Conservation (phyloP, 2,329 filamentous ascomycete species). For the Colletotrichum acutatum region DNA sequence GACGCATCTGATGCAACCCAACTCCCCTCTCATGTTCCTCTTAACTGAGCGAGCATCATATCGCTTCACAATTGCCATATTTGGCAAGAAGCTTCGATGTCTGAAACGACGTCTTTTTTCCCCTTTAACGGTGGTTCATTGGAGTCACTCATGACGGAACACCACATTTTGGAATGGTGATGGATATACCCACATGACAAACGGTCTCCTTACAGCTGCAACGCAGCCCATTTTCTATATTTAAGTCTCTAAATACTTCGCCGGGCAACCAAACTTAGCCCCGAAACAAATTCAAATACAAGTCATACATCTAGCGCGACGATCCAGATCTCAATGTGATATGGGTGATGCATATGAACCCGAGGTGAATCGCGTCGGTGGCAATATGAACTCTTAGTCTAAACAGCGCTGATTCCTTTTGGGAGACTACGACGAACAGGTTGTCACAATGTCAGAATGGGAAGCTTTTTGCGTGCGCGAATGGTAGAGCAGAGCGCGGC, state of each 20-base stretch:
- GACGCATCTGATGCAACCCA: neutral
- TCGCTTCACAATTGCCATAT: neutral
- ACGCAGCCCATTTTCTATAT: slow-evolving; percentile 8
- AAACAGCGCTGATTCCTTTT: too few species aligned
- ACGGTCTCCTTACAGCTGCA: slow-evolving; percentile 1
- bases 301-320: neutral
- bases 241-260: neutral
- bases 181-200: slow-evolving; percentile 30
- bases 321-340: neutral
- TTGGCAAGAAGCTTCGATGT: neutral
- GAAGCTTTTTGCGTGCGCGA: neutral
- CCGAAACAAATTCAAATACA: neutral
- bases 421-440: too few species aligned
- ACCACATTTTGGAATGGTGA: slow-evolving; percentile 21
- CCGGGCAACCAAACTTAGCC: neutral
- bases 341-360: neutral
- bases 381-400: neutral
- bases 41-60: neutral
- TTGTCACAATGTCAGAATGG: neutral
- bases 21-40: slow-evolving; percentile 4
- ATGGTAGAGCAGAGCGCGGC: neutral
- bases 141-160: slow-evolving; percentile 3
- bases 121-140: neutral
- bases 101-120: slow-evolving; percentile 2
- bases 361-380: neutral